Conservation (phyloP, 148 eudicot genomes). For the Heliamphora exappendiculata region DNA sequence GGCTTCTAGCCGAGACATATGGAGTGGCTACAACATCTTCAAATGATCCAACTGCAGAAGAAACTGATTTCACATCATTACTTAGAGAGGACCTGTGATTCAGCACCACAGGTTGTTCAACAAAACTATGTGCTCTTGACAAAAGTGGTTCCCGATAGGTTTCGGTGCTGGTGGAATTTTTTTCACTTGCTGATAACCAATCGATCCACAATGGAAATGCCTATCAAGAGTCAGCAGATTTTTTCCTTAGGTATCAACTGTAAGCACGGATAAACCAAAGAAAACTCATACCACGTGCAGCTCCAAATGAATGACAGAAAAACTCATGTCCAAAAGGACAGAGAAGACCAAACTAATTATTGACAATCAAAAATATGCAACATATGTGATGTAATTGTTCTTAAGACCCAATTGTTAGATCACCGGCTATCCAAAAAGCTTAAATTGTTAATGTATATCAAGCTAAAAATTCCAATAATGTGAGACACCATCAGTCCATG, state of each 20-base stretch:
- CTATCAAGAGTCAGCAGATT: slow-evolving; percentile 18
- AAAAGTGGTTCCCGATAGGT: slow-evolving; percentile 12
- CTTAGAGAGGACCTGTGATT: slow-evolving; percentile 5
- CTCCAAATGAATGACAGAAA: too few relatives aligned
- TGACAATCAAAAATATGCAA: not conserved
- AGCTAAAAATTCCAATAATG: too few relatives aligned
- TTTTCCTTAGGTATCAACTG: not conserved
- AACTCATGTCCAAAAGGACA: too few relatives aligned
- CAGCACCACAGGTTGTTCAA: not conserved
- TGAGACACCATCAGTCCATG: too few relatives aligned
- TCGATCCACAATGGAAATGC: slow-evolving; percentile 50
- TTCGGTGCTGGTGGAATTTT: slow-evolving; percentile 15
- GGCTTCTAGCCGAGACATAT: not conserved
- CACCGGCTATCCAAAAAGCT: too few relatives aligned
- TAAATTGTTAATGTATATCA: too few relatives aligned
- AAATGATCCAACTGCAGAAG: not conserved
- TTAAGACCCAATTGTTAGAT: too few relatives aligned
- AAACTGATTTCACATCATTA: not conserved
- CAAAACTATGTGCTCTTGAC: slow-evolving; percentile 5
- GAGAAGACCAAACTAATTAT: not conserved
- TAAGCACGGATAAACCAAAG: too few relatives aligned
- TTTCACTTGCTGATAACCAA: slow-evolving; percentile 39
- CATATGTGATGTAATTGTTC: not conserved
- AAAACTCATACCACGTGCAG: not conserved
- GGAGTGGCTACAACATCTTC: not conserved